Evolutionary conservation across 176 grass and related monocot genomes (phyloP).

Genomic region (Zizania latifolia): DNA sequence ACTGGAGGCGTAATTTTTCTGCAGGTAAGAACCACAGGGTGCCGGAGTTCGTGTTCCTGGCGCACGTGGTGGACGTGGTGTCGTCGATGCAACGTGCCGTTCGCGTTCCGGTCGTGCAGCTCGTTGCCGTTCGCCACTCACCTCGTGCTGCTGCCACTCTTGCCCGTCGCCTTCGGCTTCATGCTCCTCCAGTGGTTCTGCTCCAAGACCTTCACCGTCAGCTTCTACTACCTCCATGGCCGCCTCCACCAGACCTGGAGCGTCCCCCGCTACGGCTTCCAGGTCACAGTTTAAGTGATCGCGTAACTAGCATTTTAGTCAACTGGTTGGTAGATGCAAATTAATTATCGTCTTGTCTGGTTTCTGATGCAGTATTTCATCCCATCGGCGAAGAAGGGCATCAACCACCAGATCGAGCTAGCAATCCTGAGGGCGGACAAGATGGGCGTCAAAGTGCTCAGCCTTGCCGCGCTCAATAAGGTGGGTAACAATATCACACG

Average conservation of each 20-base stretch:
- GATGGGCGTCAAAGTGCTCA: constrained; percentile 90
- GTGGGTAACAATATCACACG: constrained; percentile 11
- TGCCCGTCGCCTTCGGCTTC: constrained; percentile 42
- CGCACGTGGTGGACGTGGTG: constrained; percentile 66
- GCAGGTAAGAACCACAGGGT: constrained; percentile 66
- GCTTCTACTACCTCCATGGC: constrained; percentile 62
- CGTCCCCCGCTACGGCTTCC: constrained; percentile 82
- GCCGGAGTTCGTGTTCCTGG: constrained; percentile 91
- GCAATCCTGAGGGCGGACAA: constrained; percentile 73
- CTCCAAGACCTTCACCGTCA: constrained; percentile 85
- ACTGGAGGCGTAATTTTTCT: neutral
- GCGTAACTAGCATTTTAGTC: too few species aligned
- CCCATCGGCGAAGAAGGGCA: constrained; percentile 65
- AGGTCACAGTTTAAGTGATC: too few species aligned
- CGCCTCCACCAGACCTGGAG: constrained; percentile 67
- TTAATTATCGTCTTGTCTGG: neutral
- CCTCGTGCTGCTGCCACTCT: constrained; percentile 45
- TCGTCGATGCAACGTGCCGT: constrained; percentile 79
- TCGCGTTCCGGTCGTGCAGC: constrained; percentile 63
- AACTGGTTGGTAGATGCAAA: neutral
- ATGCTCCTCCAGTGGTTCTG: constrained; percentile 65
- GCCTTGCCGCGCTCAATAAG: constrained; percentile 91
- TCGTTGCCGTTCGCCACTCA: constrained; percentile 36
- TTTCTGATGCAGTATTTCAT: constrained; percentile 61
- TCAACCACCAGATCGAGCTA: constrained; percentile 82